Evolutionary conservation across 2,329 filamentous ascomycete species (phyloP).

Genomic region (Botrytis hyacinthi): DNA sequence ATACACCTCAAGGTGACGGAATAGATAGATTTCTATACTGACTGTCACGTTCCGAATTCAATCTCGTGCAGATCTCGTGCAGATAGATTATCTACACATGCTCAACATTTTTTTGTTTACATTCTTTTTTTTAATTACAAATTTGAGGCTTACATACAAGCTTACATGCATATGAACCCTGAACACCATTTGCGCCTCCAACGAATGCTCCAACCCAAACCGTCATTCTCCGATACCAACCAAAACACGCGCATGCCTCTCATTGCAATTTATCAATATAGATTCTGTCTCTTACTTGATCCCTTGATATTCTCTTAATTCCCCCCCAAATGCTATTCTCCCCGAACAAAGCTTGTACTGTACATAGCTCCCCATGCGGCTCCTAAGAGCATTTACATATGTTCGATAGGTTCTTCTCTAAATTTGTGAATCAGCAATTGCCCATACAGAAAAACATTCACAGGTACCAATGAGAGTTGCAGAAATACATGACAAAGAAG

Average conservation of each 20-base stretch:
- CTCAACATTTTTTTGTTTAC: background rate
- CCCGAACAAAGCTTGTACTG: background rate
- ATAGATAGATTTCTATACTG: background rate
- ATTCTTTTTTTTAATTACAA: background rate
- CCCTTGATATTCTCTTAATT: background rate
- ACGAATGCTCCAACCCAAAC: background rate
- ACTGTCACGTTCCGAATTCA: background rate
- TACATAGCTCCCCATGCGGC: conserved; percentile 13
- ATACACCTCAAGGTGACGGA: background rate
- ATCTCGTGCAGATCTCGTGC: conserved; percentile 7
- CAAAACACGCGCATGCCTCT: background rate
- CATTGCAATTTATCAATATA: conserved; percentile 9
- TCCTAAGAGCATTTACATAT: conserved; percentile 41
- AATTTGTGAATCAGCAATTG: background rate
- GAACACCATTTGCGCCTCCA: conserved; percentile 4
- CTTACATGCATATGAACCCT: conserved; percentile 14
- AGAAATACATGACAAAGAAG: background rate
- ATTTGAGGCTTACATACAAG: conserved; percentile 14
- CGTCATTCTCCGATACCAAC: conserved; percentile 1
- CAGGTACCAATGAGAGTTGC: background rate
- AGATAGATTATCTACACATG: background rate
- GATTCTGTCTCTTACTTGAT: background rate
- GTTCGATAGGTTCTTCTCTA: conserved; percentile 76
- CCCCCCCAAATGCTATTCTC: background rate
- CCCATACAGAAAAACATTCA: background rate